Evolutionary conservation across 805 yeast genomes (phyloP).

Genomic region (Candida alai): DNA sequence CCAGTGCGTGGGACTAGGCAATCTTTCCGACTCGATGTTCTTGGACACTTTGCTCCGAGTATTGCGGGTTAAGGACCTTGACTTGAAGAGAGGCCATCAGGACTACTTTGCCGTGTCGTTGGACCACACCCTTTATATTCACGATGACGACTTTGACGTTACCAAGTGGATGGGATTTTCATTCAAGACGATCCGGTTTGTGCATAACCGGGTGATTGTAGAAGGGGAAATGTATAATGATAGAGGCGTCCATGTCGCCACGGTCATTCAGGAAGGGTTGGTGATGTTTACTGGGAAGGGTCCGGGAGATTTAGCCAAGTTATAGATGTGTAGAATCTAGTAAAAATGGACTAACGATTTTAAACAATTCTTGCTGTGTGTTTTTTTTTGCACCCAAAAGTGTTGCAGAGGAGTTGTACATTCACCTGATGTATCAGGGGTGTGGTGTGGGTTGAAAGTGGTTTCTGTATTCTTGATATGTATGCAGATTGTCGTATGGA

Average conservation of each 20-base stretch:
- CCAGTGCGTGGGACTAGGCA: constrained; percentile 55
- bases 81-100: constrained; percentile 14
- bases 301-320: constrained; percentile 14
- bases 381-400: too few species aligned
- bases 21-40: constrained; percentile 55
- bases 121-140: constrained; percentile 68
- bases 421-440: too few species aligned
- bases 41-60: constrained; percentile 50
- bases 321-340: constrained; percentile 8
- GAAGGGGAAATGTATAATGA: constrained; percentile 53
- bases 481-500: too few species aligned
- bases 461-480: too few species aligned
- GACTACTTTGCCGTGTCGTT: constrained; percentile 53
- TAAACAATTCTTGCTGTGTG: too few species aligned
- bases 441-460: too few species aligned
- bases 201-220: constrained; percentile 51
- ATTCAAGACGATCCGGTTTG: constrained; percentile 46
- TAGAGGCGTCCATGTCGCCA: constrained; percentile 52
- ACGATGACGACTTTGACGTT: constrained; percentile 46
- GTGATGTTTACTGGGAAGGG: constrained; percentile 23
- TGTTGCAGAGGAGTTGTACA: too few species aligned
- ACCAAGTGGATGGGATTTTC: constrained; percentile 52
- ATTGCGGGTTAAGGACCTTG: constrained; percentile 36
- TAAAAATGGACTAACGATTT: neutral
- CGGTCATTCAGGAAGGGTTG: constrained; percentile 65